phyloP scores from a whole-genome alignment of 352 stramenopile species.

The Phytophthora ohioensis region DNA sequence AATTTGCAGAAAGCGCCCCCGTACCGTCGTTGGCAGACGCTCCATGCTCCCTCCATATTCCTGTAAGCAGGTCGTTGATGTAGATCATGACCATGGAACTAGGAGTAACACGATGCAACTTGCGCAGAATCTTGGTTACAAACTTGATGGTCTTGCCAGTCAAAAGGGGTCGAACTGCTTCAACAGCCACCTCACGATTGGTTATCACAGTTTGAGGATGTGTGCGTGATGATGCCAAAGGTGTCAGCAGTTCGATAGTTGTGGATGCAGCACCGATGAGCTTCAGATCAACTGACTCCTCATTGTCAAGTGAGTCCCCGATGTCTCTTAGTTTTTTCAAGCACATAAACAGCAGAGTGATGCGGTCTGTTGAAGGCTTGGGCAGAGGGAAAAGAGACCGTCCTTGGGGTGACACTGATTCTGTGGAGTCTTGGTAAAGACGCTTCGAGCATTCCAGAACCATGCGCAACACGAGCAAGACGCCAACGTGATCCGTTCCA shows the following conservation, averaged over 20 bases:
- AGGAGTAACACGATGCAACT: conserved; percentile 63
- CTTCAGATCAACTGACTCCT: conserved; percentile 59
- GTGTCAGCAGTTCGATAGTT: conserved; percentile 51
- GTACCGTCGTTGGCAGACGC: conserved; percentile 8
- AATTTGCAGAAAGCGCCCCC: conserved; percentile 39
- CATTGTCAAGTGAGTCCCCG: conserved; percentile 21
- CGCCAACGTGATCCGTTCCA: conserved; percentile 74
- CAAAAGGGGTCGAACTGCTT: conserved; percentile 59
- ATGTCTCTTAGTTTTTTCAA: conserved; percentile 80
- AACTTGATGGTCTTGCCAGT: conserved; percentile 73
- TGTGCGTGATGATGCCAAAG: conserved; percentile 16
- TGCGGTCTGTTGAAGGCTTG: conserved; percentile 60
- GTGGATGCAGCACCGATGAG: conserved; percentile 53
- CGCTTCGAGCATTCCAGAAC: conserved; percentile 83
- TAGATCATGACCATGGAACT: conserved; percentile 79
- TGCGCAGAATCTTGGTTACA: conserved; percentile 79
- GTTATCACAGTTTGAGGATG: conserved; percentile 24
- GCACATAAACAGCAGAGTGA: conserved; percentile 82
- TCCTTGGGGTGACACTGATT: conserved; percentile 3
- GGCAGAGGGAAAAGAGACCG: conserved; percentile 56
- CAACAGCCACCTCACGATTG: conserved; percentile 45
- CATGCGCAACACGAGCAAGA: conserved; percentile 77
- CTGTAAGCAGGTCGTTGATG: conserved; percentile 53
- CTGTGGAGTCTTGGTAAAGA: conserved; percentile 26
- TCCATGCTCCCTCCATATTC: conserved; percentile 59